Evolutionary conservation across 768 basidiomycete species (phyloP), one percentile per base, ranked within the genome.

Genomic region (Chalciporus piperatus): DNA sequence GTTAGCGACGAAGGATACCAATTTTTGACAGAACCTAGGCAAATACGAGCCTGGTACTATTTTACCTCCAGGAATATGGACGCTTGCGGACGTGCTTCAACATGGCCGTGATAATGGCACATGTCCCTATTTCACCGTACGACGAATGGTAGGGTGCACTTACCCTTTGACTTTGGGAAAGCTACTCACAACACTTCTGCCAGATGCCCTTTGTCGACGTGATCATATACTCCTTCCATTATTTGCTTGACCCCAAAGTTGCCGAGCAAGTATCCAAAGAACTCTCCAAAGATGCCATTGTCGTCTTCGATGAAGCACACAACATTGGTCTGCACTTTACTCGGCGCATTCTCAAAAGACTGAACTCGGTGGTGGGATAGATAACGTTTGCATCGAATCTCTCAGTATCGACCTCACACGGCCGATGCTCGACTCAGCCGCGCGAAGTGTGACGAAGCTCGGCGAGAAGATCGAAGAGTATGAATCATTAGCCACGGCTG

Each of bases 241-340:
- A 99, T 68, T 77, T 99, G 27, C 81, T 99, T 27, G 97, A 99
- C 72, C 97, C 97, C 2, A 99, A 99, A 71, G 95, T 99, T 38
- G 97, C 97, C 0, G 97, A 98, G 60, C 95, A 98, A 72, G 97
- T 99, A 13, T 98, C 97, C 2, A 95, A 92, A 64, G 97, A 99
- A 68, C 78, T 99, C 73, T 91, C 89, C 8, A 98, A 98, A 63
- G 97, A 99, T 67, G 88, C 93, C 27, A 99, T 99, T 47, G 94
- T 99, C 35, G 97, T 99, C 2, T 99, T 99, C 63, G 97, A 99
- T 63, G 97, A 99, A 66, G 97, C 97, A 14, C 97, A 99, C 70
- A 99, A 99, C 67, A 99, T 99, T 46, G 95, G 95, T 94, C 59
- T 50, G 77, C 57, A 35, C 48, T 30, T 47, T 46, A 11, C 12